Evolutionary conservation across 345 rosid genomes (phyloP).

Genomic region (Populus davidiana): DNA sequence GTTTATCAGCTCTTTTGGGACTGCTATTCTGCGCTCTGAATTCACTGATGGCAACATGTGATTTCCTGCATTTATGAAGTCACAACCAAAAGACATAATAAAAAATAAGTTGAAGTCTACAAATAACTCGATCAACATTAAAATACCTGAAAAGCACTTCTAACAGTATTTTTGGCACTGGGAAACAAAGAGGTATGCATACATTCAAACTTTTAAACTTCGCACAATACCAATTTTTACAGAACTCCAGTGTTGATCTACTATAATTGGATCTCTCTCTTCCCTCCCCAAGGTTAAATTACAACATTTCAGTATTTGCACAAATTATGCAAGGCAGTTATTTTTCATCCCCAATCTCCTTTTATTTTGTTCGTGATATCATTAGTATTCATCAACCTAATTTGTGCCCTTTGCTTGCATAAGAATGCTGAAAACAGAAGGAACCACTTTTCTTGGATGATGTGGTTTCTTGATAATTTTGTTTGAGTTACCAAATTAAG

Average conservation of each 20-base stretch:
- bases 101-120: background rate
- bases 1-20: conserved; percentile 23
- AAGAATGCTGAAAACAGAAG: background rate
- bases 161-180: too few species aligned
- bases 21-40: conserved; percentile 51
- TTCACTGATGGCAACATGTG: conserved; percentile 75
- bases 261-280: too few species aligned
- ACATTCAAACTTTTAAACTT: too few species aligned
- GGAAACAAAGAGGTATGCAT: too few species aligned
- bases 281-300: too few species aligned
- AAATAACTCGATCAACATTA: background rate
- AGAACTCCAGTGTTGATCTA: too few species aligned
- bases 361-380: too few species aligned
- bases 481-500: background rate
- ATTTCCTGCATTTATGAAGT: conserved; percentile 53
- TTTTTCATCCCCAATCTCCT: too few species aligned
- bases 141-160: background rate
- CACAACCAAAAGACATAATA: conserved; percentile 13
- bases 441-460: background rate
- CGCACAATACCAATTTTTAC: too few species aligned
- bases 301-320: too few species aligned
- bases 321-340: too few species aligned
- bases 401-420: background rate
- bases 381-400: too few species aligned
- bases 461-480: background rate